Evolutionary conservation across 2,329 filamentous ascomycete species (phyloP).

Genomic region (Epichloe sp.): DNA sequence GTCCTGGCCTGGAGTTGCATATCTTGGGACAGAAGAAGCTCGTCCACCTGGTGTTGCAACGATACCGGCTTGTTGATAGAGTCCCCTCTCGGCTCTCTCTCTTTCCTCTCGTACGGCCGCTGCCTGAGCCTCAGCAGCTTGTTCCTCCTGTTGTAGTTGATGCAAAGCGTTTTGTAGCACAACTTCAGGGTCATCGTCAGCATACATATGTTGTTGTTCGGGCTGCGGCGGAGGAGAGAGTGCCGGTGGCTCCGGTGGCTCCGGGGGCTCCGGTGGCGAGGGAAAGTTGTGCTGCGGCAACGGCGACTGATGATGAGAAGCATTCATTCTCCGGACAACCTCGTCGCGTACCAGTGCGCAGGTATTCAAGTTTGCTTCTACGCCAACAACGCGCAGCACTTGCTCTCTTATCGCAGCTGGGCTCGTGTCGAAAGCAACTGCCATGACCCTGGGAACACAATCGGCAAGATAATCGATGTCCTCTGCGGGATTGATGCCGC

Average conservation of each 20-base stretch:
- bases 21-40: slow-evolving; percentile 20
- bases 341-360: slow-evolving; percentile 48
- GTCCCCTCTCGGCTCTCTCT: slow-evolving; percentile 31
- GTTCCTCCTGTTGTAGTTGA: slow-evolving; percentile 45
- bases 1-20: slow-evolving; percentile 22
- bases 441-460: slow-evolving; percentile 46
- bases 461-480: slow-evolving; percentile 49
- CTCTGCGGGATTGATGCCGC: slow-evolving; percentile 33
- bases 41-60: slow-evolving; percentile 19
- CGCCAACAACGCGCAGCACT: slow-evolving; percentile 39
- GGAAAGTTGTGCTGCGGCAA: slow-evolving; percentile 8
- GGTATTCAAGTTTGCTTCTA: slow-evolving; percentile 38
- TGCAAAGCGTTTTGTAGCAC: slow-evolving; percentile 46
- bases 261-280: slow-evolving; percentile 8
- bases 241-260: slow-evolving; percentile 11
- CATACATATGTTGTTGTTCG: slow-evolving; percentile 20
- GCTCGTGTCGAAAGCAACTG: slow-evolving; percentile 42
- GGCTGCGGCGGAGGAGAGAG: not conserved
- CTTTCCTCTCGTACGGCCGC: slow-evolving; percentile 40
- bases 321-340: slow-evolving; percentile 29
- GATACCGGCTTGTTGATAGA: slow-evolving; percentile 17
- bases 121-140: slow-evolving; percentile 43
- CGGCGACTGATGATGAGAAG: slow-evolving; percentile 11
- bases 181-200: slow-evolving; percentile 42
- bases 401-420: slow-evolving; percentile 46